Conservation (phyloP, 2,329 filamentous ascomycete genomes). For the Penicillium thymicola region DNA sequence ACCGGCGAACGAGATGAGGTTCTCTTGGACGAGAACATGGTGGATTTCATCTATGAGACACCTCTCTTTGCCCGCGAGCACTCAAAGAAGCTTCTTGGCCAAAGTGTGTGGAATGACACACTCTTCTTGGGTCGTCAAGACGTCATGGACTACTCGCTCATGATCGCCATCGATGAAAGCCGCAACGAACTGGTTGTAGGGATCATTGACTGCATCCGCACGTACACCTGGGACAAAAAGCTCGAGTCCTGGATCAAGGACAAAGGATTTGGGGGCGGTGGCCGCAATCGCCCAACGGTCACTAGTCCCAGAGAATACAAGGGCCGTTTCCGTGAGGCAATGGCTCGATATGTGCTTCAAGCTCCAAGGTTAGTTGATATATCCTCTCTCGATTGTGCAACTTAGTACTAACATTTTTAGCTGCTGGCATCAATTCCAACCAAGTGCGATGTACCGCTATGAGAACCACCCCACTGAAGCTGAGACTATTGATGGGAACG, state of each 20-base stretch:
- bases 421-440: conserved; percentile 48
- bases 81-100: conserved; percentile 86
- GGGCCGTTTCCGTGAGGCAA: conserved; percentile 89
- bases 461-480: conserved; percentile 27
- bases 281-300: conserved; percentile 83
- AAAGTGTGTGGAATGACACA: conserved; percentile 96
- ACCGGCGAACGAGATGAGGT: conserved; percentile 97
- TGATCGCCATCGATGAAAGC: conserved; percentile 93
- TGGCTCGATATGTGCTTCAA: conserved; percentile 73
- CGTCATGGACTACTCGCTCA: conserved; percentile 98
- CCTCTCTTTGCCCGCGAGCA: conserved; percentile 94
- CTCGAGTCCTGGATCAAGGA: conserved; percentile 99
- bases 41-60: conserved; percentile 97
- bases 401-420: conserved; percentile 22
- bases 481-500: conserved; percentile 21
- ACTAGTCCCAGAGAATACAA: conserved; percentile 98
- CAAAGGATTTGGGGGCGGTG: conserved; percentile 75
- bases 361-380: conserved; percentile 45
- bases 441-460: conserved; percentile 30
- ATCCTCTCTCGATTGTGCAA: background rate
- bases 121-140: conserved; percentile 91
- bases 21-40: conserved; percentile 95
- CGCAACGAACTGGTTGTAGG: conserved; percentile 91
- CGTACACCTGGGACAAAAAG: conserved; percentile 99
- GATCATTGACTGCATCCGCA: conserved; percentile 97